Evolutionary conservation across 2,329 filamentous ascomycete genomes (phyloP), one percentile per base, ranked within the genome.

Genomic region (Sordariomycetes sp.): DNA sequence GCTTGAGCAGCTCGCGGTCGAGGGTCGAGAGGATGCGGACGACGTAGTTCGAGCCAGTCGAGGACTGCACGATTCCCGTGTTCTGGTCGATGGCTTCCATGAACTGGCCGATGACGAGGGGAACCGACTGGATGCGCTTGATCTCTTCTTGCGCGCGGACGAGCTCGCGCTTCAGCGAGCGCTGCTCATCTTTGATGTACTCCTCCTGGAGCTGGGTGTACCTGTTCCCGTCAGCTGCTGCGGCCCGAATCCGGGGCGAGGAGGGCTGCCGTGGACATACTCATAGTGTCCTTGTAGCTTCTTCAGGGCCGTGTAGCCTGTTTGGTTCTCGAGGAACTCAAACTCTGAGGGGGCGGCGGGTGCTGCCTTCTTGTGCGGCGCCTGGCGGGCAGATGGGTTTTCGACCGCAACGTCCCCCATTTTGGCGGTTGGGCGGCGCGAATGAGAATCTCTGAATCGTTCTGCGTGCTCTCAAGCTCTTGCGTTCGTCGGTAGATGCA

Each of bases 11-110:
- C 67, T 98, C 92, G 56, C 92, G 90, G 63, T 98, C 92, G 57
- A 98, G 86, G 5, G 92, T 98, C 28, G 92, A 96, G 41, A 98
- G 80, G 50, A 98, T 95, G 41, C 92, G 86, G 49, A 98, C 92
- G 53, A 96, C 92, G 58, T 98, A 98, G 72, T 98, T 98, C 36
- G 88, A 95, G 36, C 92, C 92, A 21, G 92, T 98, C 43, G 87
- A 95, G 32, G 90, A 96, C 62, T 98, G 92, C 42, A 98, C 92
- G 47, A 98, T 98, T 38, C 92, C 92, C 44, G 92, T 98, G 63
- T 95, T 98, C 65, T 98, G 92, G 60, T 98, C 92, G 55, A 98
- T 98, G 36, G 92, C 92, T 65, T 98, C 92, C 92, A 98, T 98
- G 57, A 98, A 98, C 64, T 98, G 92, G 40, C 92, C 92, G 57